Base-by-base conservation (phyloP, 768 basidiomycete species). In the Collybia mongolica region DNA sequence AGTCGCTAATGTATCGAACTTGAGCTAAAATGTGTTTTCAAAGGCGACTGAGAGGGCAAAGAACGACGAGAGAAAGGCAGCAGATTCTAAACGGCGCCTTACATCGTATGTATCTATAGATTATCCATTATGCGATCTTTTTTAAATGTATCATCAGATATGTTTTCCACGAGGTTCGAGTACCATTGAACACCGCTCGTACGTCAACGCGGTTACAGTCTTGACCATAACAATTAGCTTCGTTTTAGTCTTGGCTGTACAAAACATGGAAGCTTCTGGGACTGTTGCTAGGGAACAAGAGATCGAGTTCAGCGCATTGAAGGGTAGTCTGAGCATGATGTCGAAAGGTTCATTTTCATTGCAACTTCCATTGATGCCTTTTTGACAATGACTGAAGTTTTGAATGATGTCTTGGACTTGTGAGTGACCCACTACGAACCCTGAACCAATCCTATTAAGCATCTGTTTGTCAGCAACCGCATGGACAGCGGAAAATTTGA, bases 401-500 rank as follows among this genome's bases (percentile, higher is more conserved):
- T 90, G 29, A 90, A 90, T 51, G 89, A 90, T 61, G 85, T 90
- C 45, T 73, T 91, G 36, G 89, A 90, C 60, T 90, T 90, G 83
- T 88, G 63, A 60, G 84, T 68, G 7, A 7, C 19, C 53, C 18
- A 40, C 22, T 45, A 24, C 20, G 24, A 19, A 47, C 32, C n/a
- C 57, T 44, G n/a, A n/a, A n/a, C n/a, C 41, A 35, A 12, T 28
- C 9, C 26, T 28, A 28, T 5, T 5, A 28, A 28, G 26, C 9
- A 28, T 48, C 11, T 38, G 29, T 32, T 39, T 36, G 51, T 22
- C 57, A 86, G 88, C 65, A 88, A 90, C 71, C 84, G 89, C 37
- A 88, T 90, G 85, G 91, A 94, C 59, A 88, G 87, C 49, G 90
- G 90, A 3, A 81, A 83, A 46, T 96, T 97, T 57, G 87, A 90